Evolutionary conservation across 176 grass and related monocot genomes (phyloP).

Genomic region (Aegilops umbellulata): DNA sequence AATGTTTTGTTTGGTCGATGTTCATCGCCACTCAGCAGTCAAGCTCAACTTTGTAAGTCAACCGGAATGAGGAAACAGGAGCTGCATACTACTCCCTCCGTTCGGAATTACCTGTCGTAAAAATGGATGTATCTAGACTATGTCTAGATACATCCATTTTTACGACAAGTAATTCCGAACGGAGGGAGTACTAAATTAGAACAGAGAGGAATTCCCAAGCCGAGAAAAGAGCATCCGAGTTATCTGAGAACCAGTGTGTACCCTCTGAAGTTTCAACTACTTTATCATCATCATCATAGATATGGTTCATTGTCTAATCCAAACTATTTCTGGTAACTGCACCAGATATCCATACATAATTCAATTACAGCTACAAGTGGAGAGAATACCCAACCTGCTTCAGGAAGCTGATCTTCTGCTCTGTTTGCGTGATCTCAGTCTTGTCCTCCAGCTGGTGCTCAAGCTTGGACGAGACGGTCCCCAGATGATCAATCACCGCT

Average conservation of each 20-base stretch:
- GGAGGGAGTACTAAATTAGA: too few species aligned
- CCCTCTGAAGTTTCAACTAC: too few species aligned
- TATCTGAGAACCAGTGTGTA: too few species aligned
- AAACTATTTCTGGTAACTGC: neutral
- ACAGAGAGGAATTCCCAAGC: neutral
- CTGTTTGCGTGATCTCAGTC: constrained; percentile 45
- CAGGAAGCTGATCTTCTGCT: constrained; percentile 64
- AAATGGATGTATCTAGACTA: too few species aligned
- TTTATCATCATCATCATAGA: too few species aligned
- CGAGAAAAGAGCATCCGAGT: neutral
- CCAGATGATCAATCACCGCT: constrained; percentile 82
- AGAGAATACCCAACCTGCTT: constrained; percentile 50
- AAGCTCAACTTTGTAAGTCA: neutral
- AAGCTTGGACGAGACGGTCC: constrained; percentile 84
- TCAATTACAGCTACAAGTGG: neutral
- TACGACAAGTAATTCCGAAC: too few species aligned
- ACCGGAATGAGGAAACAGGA: neutral
- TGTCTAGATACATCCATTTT: too few species aligned
- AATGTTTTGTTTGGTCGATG: neutral
- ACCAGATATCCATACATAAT: neutral
- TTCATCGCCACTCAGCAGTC: neutral
- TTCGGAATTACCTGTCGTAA: too few species aligned
- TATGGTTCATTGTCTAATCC: neutral
- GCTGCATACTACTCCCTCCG: too few species aligned
- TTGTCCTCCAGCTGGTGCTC: constrained; percentile 54